Percentiles rank a stretch among this genome's conserved stretches.
These are phyloP conservation scores for Mucor saturninus DNA, from an alignment of 371 early-diverging fungal genomes.

Conservation along the genomic window DNA sequence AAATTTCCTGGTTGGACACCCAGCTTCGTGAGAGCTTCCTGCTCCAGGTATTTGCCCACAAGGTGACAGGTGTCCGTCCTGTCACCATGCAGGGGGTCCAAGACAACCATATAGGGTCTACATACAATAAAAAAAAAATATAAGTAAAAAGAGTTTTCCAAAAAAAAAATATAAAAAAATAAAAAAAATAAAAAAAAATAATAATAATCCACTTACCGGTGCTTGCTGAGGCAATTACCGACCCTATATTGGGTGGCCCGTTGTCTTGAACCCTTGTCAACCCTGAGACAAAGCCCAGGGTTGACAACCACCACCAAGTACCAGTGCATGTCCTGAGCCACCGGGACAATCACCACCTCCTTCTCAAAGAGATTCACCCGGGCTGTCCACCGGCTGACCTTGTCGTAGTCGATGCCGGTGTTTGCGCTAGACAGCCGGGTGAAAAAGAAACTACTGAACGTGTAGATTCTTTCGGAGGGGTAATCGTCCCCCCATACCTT, in stretches of 20 bases:
- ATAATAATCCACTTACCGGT: no score
- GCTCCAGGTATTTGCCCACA: constrained; percentile 11
- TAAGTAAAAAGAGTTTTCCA: not conserved
- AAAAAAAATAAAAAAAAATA: no score
- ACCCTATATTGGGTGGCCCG: constrained; percentile 4
- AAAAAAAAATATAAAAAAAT: not conserved
- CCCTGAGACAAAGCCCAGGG: constrained; percentile 17
- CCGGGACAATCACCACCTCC: constrained; percentile 19
- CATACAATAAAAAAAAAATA: not conserved
- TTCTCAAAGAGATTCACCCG: constrained; percentile 25
- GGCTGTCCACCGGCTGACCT: constrained; percentile 20
- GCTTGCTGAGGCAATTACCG: not conserved
- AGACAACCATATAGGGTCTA: constrained; percentile 24
- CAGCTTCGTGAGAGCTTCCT: constrained; percentile 20
- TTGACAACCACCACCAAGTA: constrained; percentile 18
- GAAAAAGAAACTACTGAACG: constrained; percentile 28
- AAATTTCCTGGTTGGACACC: constrained; percentile 8
- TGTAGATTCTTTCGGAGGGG: constrained; percentile 8
- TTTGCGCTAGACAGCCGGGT: constrained; percentile 7
- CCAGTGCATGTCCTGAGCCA: constrained; percentile 28
- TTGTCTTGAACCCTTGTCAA: not conserved
- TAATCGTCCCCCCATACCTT: constrained; percentile 24
- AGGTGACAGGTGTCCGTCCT: constrained; percentile 1
- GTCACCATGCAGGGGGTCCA: constrained; percentile 19
- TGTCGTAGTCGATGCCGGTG: constrained; percentile 8